These are phyloP conservation scores for Byssothecium circinans DNA, from an alignment of 2,329 filamentous ascomycete species.

Conservation along the genomic window DNA sequence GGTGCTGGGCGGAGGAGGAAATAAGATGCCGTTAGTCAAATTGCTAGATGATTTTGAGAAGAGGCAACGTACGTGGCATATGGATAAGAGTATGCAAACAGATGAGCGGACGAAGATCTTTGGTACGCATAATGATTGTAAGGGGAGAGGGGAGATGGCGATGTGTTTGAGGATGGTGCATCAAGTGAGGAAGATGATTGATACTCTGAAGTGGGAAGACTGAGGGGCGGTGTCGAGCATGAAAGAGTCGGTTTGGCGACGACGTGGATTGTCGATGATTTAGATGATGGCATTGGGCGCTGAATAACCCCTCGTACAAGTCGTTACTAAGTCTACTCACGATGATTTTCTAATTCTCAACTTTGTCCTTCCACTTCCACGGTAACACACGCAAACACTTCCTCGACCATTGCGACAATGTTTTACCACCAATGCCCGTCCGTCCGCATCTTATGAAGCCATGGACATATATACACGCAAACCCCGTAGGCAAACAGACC, in stretches of 20 bases:
- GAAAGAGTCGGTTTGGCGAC: too few species aligned
- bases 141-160: conserved; percentile 8
- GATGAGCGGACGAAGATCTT: conserved; percentile 27
- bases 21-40: conserved; percentile 33
- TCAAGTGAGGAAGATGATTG: conserved; percentile 15
- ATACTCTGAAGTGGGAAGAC: conserved; percentile 19
- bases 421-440: background rate
- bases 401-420: too few species aligned
- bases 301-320: too few species aligned
- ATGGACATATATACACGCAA: background rate
- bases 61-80: conserved; percentile 49
- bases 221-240: background rate
- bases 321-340: too few species aligned
- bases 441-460: background rate
- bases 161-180: conserved; percentile 17
- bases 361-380: too few species aligned
- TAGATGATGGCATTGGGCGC: too few species aligned
- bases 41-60: conserved; percentile 45
- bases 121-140: conserved; percentile 12
- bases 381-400: too few species aligned
- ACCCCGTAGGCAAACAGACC: conserved; percentile 2
- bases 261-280: too few species aligned
- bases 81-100: conserved; percentile 8
- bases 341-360: too few species aligned
- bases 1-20: conserved; percentile 42